Base-by-base conservation (phyloP, 1,284 basidiomycete species). In the Pseudozyma tsukubaensis region DNA sequence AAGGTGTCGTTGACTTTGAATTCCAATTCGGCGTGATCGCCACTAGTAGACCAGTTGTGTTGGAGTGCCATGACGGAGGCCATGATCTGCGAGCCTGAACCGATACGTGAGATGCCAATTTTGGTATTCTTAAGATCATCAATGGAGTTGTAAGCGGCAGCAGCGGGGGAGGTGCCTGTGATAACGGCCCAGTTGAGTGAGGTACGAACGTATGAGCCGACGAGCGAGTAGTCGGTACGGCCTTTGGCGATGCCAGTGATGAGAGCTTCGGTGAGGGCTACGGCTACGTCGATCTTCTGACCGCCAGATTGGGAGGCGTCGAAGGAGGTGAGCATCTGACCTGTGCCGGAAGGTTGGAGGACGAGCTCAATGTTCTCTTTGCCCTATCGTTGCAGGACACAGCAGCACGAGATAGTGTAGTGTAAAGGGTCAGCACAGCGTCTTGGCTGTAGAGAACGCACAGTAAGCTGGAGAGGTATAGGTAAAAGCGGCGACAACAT, bases 41-140 rank as follows among this genome's bases (percentile, higher is more conserved):
- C 50, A 13, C 54, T 47, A 12, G 77, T 76, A 18, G 58, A 64
- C 79, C 79, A 80, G 10, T 62, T 64, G 54, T 82, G 90, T 71
- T 95, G 91, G 39, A 94, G 86, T 3, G 92, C 93, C 91, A 97
- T 93, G 24, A 97, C 94, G 69, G 91, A 92, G 1, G 94, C 95
- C 94, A 98, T 97, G 9, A 94, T 94, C 83, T 95, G 91, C 72
- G 90, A 92, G 34, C 93, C 93, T 73, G 92, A 92, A 55, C 95
- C 96, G 50, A 90, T 87, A 24, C 96, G 88, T 32, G 94, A 96
- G 71, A 98, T 97, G 1, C 96, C 96, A 48, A 97, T 88, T 8
- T 90, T 92, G 0, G 92, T 92, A 5, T 90, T 92, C 75, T 91
- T 88, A 24, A 98, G 87, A 81, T 97, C 92, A 8, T 87, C 84